Percentiles rank a stretch among this genome's conserved stretches.
phyloP scores from a whole-genome alignment of 2,329 filamentous ascomycete species.

The Neophaeococcomyces mojaviensis region DNA sequence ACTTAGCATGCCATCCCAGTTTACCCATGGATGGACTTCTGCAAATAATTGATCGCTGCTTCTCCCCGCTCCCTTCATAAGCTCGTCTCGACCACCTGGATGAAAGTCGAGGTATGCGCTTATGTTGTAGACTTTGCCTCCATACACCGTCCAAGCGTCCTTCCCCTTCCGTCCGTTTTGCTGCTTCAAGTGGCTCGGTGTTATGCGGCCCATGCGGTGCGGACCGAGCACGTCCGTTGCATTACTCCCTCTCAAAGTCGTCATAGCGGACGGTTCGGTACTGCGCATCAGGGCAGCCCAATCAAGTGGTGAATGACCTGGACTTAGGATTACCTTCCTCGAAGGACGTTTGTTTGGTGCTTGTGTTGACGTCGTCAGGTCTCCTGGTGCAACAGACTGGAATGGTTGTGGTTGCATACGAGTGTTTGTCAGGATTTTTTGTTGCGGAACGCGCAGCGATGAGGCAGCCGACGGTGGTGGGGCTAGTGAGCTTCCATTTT shows the following conservation, averaged over 20 bases:
- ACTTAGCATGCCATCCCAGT: conserved; percentile 59
- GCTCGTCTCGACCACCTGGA: conserved; percentile 63
- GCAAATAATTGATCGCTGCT: conserved; percentile 58
- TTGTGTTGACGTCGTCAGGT: conserved; percentile 35
- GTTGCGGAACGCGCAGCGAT: conserved; percentile 32
- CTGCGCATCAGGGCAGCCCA: conserved; percentile 70
- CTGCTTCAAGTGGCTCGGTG: conserved; percentile 68
- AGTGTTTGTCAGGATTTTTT: conserved; percentile 19
- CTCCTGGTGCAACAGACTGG: conserved; percentile 20
- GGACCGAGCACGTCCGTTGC: conserved; percentile 41
- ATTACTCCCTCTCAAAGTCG: conserved; percentile 53
- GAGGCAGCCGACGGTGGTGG: conserved; percentile 39
- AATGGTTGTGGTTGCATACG: conserved; percentile 14
- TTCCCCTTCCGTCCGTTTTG: conserved; percentile 76
- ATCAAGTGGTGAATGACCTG: conserved; percentile 89
- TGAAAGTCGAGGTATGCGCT: conserved; percentile 84
- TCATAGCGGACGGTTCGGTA: conserved; percentile 40
- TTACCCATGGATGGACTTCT: conserved; percentile 61
- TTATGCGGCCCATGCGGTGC: conserved; percentile 59
- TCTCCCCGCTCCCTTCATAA: conserved; percentile 56
- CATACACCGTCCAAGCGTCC: conserved; percentile 84
- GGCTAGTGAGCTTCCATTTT: conserved; percentile 28
- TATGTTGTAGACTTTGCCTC: conserved; percentile 90
- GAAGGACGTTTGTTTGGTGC: conserved; percentile 41
- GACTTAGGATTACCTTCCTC: conserved; percentile 65